Base-by-base conservation (phyloP, 2,329 filamentous ascomycete species). In the Ophiostoma tasmaniense region DNA sequence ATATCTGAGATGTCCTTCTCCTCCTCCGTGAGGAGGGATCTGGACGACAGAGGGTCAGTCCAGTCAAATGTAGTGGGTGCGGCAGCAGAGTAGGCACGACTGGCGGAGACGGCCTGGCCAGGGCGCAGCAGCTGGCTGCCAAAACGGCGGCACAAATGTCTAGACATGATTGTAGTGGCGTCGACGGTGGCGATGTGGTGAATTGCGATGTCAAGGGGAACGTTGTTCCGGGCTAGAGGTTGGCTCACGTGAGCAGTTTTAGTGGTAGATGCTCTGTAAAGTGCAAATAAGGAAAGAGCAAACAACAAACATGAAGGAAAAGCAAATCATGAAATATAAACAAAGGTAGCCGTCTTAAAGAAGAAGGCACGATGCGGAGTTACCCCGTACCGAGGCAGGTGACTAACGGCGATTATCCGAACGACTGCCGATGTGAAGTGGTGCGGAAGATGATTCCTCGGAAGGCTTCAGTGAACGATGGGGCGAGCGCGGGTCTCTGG, bases 1-100 rank as follows among this genome's bases (percentile, higher is more conserved):
- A 92, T 96, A 75, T 97, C 92, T 59, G 90, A 85, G 73, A 99
- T 94, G 17, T 93, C 92, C 73, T 92, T 77, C 79, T 99, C 95
- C 71, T 99, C 95, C 73, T 96, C 91, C 0, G 93, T 97, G 75
- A 93, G 85, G 62, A 97, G 80, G 75, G 87, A 90, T 75, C 87
- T 88, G 45, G 89, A 84, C 33, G 84, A 85, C 70, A 99, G 82
- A 25, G 95, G 93, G 76, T 99, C 95, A 77, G 95, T 86, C 94
- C 95, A 99, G 78, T 96, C 88, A 78, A 97, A 98, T 2, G 68
- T 25, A 5, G 66, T 25, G 1, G 70, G 62, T 1, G 67, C 66
- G 11, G 70, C 55, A 8, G 70, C 35, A 0, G 72, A 70, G 69
- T 70, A 73, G 59, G 65, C 45, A 67, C 72, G 72, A 10, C 70